Conservation (phyloP, 768 basidiomycete species). For the Boletus edulis region DNA sequence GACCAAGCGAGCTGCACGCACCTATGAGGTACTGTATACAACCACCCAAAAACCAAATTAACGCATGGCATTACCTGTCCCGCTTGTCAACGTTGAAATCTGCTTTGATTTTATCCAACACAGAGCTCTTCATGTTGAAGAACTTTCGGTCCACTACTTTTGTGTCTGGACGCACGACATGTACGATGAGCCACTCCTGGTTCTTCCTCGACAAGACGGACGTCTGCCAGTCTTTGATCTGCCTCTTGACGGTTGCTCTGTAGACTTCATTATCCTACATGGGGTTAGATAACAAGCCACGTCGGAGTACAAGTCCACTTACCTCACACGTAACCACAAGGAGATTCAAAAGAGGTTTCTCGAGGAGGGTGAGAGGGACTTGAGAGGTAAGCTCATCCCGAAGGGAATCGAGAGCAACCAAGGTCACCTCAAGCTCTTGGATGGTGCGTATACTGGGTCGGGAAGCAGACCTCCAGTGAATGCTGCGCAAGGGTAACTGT, state of each 20-base stretch:
- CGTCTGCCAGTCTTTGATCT: constrained; percentile 91
- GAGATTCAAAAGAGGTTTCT: constrained; percentile 83
- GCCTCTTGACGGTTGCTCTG: constrained; percentile 70
- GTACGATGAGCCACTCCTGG: constrained; percentile 92
- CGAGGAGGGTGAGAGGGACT: constrained; percentile 73
- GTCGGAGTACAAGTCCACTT: constrained; percentile 19
- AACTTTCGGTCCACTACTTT: constrained; percentile 59
- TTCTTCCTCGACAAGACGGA: constrained; percentile 64
- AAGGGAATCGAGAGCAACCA: constrained; percentile 64
- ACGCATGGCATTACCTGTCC: constrained; percentile 53
- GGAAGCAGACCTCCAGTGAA: constrained; percentile 87
- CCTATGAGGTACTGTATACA: constrained; percentile 39
- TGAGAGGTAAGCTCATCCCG: constrained; percentile 77
- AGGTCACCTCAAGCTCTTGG: constrained; percentile 77
- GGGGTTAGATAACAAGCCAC: constrained; percentile 4
- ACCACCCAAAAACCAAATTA: constrained; percentile 1
- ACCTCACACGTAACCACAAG: constrained; percentile 91
- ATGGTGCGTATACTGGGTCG: constrained; percentile 79
- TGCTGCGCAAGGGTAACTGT: constrained; percentile 80
- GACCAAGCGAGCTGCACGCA: constrained; percentile 83
- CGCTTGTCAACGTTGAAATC: constrained; percentile 91
- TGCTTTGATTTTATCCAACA: constrained; percentile 85
- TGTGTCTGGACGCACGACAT: constrained; percentile 74
- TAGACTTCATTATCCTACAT: constrained; percentile 68
- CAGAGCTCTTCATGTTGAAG: constrained; percentile 81